These are phyloP conservation scores for Leishmania martiniquensis DNA, from an alignment of 208 protist genomes.

Conservation along the genomic window DNA sequence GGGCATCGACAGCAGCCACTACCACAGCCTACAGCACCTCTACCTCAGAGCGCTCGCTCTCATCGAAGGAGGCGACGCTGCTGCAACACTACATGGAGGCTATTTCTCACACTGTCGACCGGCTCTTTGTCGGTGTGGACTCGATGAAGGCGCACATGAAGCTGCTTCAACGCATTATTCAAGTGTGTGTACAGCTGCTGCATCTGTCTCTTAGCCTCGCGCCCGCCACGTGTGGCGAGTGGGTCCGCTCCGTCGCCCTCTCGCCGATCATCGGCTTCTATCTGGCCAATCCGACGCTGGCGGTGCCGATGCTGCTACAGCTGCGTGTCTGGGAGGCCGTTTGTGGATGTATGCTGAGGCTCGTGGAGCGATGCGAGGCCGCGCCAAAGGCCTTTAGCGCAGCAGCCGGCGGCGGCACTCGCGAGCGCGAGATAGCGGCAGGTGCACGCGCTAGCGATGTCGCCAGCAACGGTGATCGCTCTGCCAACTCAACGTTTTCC, in stretches of 20 bases:
- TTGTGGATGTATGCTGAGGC: slow-evolving; percentile 34
- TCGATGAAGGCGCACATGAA: slow-evolving; percentile 23
- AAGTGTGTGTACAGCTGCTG: slow-evolving; percentile 33
- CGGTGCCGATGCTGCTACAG: slow-evolving; percentile 29
- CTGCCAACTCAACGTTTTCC: not conserved
- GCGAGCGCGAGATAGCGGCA: not conserved
- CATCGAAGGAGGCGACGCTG: slow-evolving; percentile 13
- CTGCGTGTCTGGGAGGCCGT: slow-evolving; percentile 30
- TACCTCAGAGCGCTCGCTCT: slow-evolving; percentile 2
- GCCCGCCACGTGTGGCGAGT: slow-evolving; percentile 10
- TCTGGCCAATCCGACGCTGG: slow-evolving; percentile 28
- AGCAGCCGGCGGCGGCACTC: not conserved
- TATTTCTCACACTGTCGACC: slow-evolving; percentile 27
- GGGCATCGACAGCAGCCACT: not conserved
- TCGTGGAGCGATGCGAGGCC: slow-evolving; percentile 19
- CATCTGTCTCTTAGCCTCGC: slow-evolving; percentile 13
- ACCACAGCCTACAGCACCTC: not conserved
- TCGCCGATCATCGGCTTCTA: slow-evolving; percentile 34
- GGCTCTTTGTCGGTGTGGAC: slow-evolving; percentile 19
- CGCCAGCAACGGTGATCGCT: not conserved
- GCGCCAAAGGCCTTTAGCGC: not conserved
- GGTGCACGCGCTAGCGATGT: not conserved
- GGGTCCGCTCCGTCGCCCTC: slow-evolving; percentile 20
- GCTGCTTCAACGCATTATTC: slow-evolving; percentile 20
- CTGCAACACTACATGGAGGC: slow-evolving; percentile 28